Evolutionary conservation across 2,329 filamentous ascomycete genomes (phyloP), one percentile per base, ranked within the genome.

Genomic region (Fusarium bulbicola): DNA sequence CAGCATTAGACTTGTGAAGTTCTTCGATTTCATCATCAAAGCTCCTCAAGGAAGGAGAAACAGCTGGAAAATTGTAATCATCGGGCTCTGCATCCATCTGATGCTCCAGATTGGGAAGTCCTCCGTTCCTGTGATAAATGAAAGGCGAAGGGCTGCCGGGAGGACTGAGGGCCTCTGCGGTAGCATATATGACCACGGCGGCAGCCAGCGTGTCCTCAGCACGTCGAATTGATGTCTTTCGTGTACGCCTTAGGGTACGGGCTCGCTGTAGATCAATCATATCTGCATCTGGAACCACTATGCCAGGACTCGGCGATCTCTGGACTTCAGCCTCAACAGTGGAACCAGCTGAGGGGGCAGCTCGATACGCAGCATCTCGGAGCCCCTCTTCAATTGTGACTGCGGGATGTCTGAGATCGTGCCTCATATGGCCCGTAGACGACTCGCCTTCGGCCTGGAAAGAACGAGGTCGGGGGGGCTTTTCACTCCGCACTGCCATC

Each of bases 191-290:
- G 30, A 88, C 83, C 30, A 88, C 87, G 20, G 86, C 87, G 39
- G 87, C 85, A 39, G 87, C 87, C 37, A 89, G 80, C 39, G 85
- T 84, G 65, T 89, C 88, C 77, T 89, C 87, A 21, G 84, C 85
- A 21, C 84, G 80, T 42, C 82, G 83, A 39, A 86, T 79, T n/a
- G 82, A 82, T 65, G 84, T 80, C 65, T 82, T 85, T 60, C 84
- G 82, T 71, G 84, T 85, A 59, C 84, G 84, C 61, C 82, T 83
- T 24, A 87, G 75, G 52, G 83, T 86, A 60, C 81, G 83, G 28
- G 81, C 82, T 50, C 84, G 83, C 60, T 86, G 78, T 60, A 82
- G 78, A 66, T 81, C 72, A 45, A 81, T 74, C 80, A 81, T 79
- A 45, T 79, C 80, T 63, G 81, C 73, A 79, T 84, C 74, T 58